Base-by-base conservation (phyloP, 768 basidiomycete species). In the Serendipita sp. region DNA sequence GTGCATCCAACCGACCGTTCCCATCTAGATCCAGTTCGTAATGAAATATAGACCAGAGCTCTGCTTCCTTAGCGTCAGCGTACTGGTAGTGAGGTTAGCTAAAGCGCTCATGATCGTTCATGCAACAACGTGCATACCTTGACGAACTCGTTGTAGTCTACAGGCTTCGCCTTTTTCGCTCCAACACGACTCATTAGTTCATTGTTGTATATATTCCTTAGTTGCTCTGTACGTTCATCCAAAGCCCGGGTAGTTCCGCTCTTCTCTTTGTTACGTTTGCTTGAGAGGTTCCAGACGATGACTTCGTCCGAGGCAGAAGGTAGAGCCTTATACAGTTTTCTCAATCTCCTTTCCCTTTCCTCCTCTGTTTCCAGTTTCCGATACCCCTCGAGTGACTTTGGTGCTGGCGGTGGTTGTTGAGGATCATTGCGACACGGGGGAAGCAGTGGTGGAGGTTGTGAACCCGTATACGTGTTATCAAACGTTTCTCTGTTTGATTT, bases 41-140 rank as follows among this genome's bases (percentile, higher is more conserved):
- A 66, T 90, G 89, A 73, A 96, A 96, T 62, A 93, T 84, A 60
- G 81, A 77, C 94, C 94, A 96, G 22, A 96, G 77, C 72, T 95
- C 92, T 61, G 76, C 79, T 80, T 92, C 90, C 74, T 93, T 92
- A 62, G 78, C 78, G 65, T 85, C 81, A 48, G 85, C 86, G 70
- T 90, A 93, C 64, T 58, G 53, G 3, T n/a, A 30, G 9, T 11
- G 11, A 38, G 4, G 24, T 58, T 0, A 58, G 33, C 33, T 26
- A 24, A n/a, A 24, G 17, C 53, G 33, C 11, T 11, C 9, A 24
- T 48, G 26, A 48, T 48, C n/a, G 45, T 79, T 73, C 70, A 79
- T 82, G 81, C 61, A 77, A 0, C 22, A 61, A 31, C 33, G 48
- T 50, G 45, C 53, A 24, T 31, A 58, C 53, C 53, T 58, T 24